Percentiles rank a stretch among this genome's conserved stretches.
Evolutionary conservation across 306 rosid species (phyloP).

Genomic region (Cicer yamashitae): DNA sequence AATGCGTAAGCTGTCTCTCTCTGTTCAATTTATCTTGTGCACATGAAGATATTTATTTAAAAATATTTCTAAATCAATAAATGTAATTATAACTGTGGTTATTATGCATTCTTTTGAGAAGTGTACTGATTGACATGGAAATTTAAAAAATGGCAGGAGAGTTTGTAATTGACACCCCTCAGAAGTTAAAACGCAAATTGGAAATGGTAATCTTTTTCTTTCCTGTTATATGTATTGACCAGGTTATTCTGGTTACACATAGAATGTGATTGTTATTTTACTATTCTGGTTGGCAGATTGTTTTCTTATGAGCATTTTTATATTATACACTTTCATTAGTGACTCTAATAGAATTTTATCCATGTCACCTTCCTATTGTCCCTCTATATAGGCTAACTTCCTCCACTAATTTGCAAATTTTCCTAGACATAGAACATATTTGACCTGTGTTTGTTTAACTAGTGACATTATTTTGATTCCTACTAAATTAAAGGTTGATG

Average conservation of each 20-base stretch:
- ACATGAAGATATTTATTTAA: neutral
- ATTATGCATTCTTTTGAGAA: constrained; percentile 35
- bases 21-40: constrained; percentile 14
- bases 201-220: constrained; percentile 77
- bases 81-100: constrained; percentile 17
- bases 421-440: constrained; percentile 2
- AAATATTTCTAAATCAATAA: constrained; percentile 14
- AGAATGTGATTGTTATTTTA: constrained; percentile 4
- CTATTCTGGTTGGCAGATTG: constrained; percentile 11
- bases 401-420: constrained; percentile 11
- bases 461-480: constrained; percentile 39
- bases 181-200: constrained; percentile 81
- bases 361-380: constrained; percentile 30
- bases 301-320: constrained; percentile 18
- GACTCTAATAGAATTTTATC: constrained; percentile 20
- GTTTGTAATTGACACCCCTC: constrained; percentile 90
- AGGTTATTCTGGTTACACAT: constrained; percentile 37
- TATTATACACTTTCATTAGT: constrained; percentile 14
- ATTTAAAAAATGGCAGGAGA: constrained; percentile 64
- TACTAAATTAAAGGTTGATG: constrained; percentile 80
- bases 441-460: constrained; percentile 32
- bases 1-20: constrained; percentile 72
- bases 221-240: constrained; percentile 22
- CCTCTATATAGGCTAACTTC: constrained; percentile 21
- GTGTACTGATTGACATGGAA: constrained; percentile 31